Conservation (phyloP, 441 rosid genomes). For the Dalechampia spathulata region DNA sequence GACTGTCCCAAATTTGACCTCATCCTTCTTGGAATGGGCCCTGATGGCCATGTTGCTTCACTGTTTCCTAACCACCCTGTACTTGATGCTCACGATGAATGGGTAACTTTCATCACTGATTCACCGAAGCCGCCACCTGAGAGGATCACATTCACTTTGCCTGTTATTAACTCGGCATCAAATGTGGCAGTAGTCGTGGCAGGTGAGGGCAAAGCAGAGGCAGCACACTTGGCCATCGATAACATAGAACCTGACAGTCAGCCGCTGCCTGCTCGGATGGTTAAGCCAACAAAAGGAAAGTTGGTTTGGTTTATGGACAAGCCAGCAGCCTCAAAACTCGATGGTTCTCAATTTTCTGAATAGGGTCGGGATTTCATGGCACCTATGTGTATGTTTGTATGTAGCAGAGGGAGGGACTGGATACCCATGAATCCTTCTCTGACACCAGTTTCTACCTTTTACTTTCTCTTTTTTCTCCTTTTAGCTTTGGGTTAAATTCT, state of each 20-base stretch:
- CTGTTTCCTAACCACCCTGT: constrained; percentile 68
- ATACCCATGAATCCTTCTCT: constrained; percentile 17
- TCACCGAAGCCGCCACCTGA: constrained; percentile 85
- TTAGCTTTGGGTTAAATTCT: constrained; percentile 20
- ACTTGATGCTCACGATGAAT: constrained; percentile 51
- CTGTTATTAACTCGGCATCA: constrained; percentile 86
- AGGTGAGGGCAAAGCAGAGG: constrained; percentile 75
- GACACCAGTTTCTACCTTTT: constrained; percentile 6
- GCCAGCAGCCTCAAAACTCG: constrained; percentile 62
- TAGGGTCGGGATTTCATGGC: constrained; percentile 23
- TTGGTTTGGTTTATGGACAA: constrained; percentile 85
- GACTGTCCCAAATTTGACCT: constrained; percentile 94
- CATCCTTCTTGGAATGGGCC: constrained; percentile 84
- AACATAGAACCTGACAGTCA: constrained; percentile 29
- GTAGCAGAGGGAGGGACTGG: constrained; percentile 29
- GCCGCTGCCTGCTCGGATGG: constrained; percentile 55
- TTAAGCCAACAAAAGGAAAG: constrained; percentile 59
- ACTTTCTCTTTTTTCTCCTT: not conserved
- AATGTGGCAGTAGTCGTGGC: constrained; percentile 64
- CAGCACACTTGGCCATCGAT: constrained; percentile 60
- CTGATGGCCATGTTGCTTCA: constrained; percentile 88
- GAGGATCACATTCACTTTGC: constrained; percentile 89
- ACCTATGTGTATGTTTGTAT: constrained; percentile 19
- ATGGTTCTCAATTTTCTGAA: constrained; percentile 27
- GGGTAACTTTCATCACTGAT: constrained; percentile 75